Conservation (phyloP, 305 asterid species). For the Fraxinus velutina region DNA sequence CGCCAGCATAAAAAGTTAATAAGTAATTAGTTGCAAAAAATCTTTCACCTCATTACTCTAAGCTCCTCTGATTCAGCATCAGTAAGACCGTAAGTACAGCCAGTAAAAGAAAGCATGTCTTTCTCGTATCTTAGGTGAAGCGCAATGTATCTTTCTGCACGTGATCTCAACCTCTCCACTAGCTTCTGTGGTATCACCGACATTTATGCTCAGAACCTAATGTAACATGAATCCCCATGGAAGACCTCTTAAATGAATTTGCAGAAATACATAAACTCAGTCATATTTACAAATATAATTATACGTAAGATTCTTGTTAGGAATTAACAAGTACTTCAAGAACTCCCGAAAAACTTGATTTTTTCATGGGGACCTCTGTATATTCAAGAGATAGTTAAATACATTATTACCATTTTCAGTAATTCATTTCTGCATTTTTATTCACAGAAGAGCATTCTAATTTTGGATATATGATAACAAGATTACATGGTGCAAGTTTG, state of each 20-base stretch:
- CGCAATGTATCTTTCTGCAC: constrained; percentile 70
- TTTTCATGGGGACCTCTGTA: background rate
- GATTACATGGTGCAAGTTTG: constrained; percentile 20
- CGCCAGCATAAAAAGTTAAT: background rate
- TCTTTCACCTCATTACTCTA: constrained; percentile 65
- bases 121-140: constrained; percentile 93
- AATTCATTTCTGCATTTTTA: constrained; percentile 6
- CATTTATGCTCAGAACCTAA: constrained; percentile 75
- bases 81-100: constrained; percentile 83
- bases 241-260: constrained; percentile 39
- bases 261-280: constrained; percentile 27
- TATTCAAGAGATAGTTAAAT: background rate
- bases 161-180: constrained; percentile 74
- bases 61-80: constrained; percentile 81
- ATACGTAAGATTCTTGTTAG: background rate
- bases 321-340: background rate
- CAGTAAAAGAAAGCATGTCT: constrained; percentile 96
- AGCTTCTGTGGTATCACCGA: constrained; percentile 93
- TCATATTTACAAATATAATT: constrained; percentile 1
- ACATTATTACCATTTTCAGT: background rate
- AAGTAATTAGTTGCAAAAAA: constrained; percentile 1
- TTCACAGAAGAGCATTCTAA: constrained; percentile 1
- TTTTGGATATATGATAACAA: constrained; percentile 2
- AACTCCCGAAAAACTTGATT: constrained; percentile 1
- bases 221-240: constrained; percentile 59